phyloP scores from a whole-genome alignment of 352 stramenopile species.

The Globisporangium paroecandrum region DNA sequence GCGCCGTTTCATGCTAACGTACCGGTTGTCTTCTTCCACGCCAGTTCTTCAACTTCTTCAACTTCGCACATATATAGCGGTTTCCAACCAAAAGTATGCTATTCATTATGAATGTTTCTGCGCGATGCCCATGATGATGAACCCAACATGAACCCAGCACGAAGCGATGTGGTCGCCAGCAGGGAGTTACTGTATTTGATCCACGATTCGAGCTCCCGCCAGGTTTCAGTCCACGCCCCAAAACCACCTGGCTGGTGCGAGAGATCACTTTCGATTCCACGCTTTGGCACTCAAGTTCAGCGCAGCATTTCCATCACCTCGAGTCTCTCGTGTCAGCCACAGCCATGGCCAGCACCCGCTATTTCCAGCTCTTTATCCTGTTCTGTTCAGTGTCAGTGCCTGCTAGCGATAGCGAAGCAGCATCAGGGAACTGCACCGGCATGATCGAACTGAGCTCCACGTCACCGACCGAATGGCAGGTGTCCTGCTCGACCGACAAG shows the following conservation, averaged over 20 bases:
- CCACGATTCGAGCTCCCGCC: not conserved
- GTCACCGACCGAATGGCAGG: not conserved
- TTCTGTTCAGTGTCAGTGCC: not conserved
- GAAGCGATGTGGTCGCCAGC: not conserved
- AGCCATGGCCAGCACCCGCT: not conserved
- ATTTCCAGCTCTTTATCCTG: not conserved
- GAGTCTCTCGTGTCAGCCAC: not conserved
- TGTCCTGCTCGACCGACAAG: constrained; percentile 1
- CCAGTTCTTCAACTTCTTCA: not conserved
- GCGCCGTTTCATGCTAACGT: not conserved
- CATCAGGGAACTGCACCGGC: not conserved
- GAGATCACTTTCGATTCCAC: not conserved
- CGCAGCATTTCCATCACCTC: not conserved
- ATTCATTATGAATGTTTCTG: not conserved
- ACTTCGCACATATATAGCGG: not conserved
- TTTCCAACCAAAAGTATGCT: not conserved
- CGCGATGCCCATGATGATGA: too few relatives aligned
- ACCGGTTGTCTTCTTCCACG: not conserved
- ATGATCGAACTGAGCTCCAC: constrained; percentile 6
- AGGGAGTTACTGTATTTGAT: not conserved
- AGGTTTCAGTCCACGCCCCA: not conserved
- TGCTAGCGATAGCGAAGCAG: not conserved
- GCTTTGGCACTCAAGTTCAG: not conserved
- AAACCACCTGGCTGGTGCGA: not conserved
- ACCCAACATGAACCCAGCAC: not conserved